Percentiles rank a stretch among this genome's conserved stretches.
These are phyloP conservation scores for Pseudocercospora pini-densiflorae DNA, from an alignment of 2,329 filamentous ascomycete genomes.

Conservation along the genomic window DNA sequence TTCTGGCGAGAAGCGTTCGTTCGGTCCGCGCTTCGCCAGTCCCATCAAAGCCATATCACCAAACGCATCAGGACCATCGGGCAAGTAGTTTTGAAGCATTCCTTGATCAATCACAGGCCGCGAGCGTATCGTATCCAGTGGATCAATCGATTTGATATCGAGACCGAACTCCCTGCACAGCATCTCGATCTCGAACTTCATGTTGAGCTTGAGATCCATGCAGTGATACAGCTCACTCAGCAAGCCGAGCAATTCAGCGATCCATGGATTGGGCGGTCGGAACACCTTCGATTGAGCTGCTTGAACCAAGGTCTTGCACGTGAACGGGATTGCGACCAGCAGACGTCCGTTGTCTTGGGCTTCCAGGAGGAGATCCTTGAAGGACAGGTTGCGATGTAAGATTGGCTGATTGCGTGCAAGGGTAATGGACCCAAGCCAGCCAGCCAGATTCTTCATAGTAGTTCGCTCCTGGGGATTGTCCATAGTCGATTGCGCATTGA, in stretches of 20 bases:
- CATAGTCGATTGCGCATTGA: slow-evolving; percentile 88
- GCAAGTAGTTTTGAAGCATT: slow-evolving; percentile 44
- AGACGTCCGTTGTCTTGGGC: slow-evolving; percentile 91
- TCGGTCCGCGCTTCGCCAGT: slow-evolving; percentile 64
- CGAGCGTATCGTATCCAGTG: slow-evolving; percentile 83
- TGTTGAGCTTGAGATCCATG: slow-evolving; percentile 90
- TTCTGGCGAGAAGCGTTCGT: slow-evolving; percentile 75
- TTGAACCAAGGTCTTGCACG: slow-evolving; percentile 91
- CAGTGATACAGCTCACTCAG: slow-evolving; percentile 93
- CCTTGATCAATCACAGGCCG: slow-evolving; percentile 53
- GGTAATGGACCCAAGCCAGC: slow-evolving; percentile 91
- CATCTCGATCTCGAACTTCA: slow-evolving; percentile 98
- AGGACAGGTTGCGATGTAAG: slow-evolving; percentile 94
- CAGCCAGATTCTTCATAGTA: slow-evolving; percentile 90
- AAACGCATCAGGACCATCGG: slow-evolving; percentile 70
- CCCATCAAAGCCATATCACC: slow-evolving; percentile 77
- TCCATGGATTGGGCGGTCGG: slow-evolving; percentile 92
- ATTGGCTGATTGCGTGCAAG: slow-evolving; percentile 94
- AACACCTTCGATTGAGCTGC: slow-evolving; percentile 86
- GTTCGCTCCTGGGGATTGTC: slow-evolving; percentile 82
- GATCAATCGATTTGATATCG: slow-evolving; percentile 91
- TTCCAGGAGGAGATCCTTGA: slow-evolving; percentile 93
- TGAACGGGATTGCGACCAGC: slow-evolving; percentile 92
- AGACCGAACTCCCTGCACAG: slow-evolving; percentile 89
- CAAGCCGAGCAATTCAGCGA: slow-evolving; percentile 92